Conservation (phyloP, 352 stramenopile species). For the Globisporangium middletonii region DNA sequence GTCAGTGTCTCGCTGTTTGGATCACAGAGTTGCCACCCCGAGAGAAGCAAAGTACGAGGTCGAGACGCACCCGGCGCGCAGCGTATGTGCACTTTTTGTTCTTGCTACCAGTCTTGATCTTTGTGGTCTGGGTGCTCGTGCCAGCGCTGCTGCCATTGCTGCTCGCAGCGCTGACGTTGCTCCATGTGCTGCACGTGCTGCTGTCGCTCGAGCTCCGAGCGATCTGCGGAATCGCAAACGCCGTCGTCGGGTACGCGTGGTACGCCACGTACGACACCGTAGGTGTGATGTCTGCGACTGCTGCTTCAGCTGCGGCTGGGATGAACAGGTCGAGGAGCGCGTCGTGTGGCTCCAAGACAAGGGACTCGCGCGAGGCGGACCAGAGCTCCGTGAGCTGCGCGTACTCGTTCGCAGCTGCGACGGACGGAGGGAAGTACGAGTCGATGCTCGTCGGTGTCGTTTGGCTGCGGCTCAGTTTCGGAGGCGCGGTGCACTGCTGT, state of each 20-base stretch:
- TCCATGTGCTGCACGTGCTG: too few relatives aligned
- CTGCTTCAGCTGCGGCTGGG: neutral
- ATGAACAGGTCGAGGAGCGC: constrained; percentile 10
- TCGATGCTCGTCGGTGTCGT: constrained; percentile 9
- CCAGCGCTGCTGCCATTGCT: too few relatives aligned
- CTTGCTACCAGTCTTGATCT: constrained; percentile 28
- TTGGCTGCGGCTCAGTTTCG: too few relatives aligned
- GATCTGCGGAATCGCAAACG: neutral
- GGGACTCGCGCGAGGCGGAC: neutral
- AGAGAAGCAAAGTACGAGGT: neutral
- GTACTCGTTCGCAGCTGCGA: constrained; percentile 6
- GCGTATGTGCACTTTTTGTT: constrained; percentile 63
- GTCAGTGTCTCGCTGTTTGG: constrained; percentile 7
- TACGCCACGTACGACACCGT: too few relatives aligned
- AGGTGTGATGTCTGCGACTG: neutral
- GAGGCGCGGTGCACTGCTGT: neutral
- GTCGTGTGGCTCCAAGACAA: neutral
- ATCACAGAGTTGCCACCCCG: neutral
- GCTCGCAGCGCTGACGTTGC: too few relatives aligned
- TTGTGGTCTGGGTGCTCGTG: neutral
- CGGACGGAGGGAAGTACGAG: neutral
- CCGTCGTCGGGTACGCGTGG: neutral
- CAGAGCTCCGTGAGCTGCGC: constrained; percentile 11
- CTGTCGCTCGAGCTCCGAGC: neutral
- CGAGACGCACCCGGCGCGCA: constrained; percentile 32